Conservation (phyloP, 306 rosid species). For the Prunus padus region DNA sequence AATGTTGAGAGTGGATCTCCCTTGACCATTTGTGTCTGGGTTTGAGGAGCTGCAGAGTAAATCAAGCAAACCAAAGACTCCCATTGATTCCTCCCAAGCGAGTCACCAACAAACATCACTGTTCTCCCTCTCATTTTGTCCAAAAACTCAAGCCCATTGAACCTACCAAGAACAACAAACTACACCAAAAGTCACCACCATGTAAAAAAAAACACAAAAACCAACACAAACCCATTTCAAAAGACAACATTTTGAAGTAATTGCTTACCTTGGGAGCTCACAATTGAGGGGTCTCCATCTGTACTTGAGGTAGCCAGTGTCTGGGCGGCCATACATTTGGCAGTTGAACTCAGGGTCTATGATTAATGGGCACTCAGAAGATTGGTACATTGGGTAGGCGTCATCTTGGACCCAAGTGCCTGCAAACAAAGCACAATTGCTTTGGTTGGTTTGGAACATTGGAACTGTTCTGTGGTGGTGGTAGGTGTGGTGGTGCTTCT, state of each 20-base stretch:
- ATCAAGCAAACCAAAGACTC: constrained; percentile 83
- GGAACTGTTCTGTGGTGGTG: constrained; percentile 47
- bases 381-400: constrained; percentile 68
- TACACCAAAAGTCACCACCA: constrained; percentile 41
- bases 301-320: constrained; percentile 72
- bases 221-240: constrained; percentile 1
- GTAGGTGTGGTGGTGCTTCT: constrained; percentile 52
- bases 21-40: constrained; percentile 63
- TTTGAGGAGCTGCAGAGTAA: constrained; percentile 53
- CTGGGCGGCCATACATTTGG: constrained; percentile 91
- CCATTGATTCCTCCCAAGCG: constrained; percentile 92
- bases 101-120: constrained; percentile 90
- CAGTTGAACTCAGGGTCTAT: constrained; percentile 91
- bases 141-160: constrained; percentile 80
- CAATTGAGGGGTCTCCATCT: constrained; percentile 91
- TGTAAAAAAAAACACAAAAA: neutral
- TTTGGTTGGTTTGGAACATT: constrained; percentile 73
- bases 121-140: constrained; percentile 72
- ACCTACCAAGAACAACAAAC: constrained; percentile 61
- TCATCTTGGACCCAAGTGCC: constrained; percentile 92
- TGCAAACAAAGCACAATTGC: constrained; percentile 66
- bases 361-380: constrained; percentile 59
- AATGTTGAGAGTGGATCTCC: constrained; percentile 85
- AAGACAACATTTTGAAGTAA: constrained; percentile 1
- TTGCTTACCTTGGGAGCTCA: constrained; percentile 84